Evolutionary conservation across 108 stramenopile genomes (phyloP).

Genomic region (Stephanodiscus minutulus): DNA sequence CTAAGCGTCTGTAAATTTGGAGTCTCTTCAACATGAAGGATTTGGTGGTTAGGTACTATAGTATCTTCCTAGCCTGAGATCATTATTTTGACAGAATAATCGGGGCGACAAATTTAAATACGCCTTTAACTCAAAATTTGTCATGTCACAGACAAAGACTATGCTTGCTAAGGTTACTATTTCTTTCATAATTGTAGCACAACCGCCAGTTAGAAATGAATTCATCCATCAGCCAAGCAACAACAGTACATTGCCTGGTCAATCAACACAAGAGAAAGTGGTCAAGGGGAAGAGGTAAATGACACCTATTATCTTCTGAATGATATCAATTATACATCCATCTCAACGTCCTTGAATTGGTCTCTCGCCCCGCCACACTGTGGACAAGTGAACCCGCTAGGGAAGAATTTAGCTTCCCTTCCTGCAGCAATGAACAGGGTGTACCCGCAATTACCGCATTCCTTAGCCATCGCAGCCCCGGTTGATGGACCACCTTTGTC

Average conservation of each 20-base stretch:
- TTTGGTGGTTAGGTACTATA: no score
- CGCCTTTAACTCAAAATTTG: no score
- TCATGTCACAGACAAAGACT: no score
- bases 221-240: not conserved
- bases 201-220: not conserved
- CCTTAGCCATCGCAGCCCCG: constrained; percentile 56
- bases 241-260: not conserved
- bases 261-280: not conserved
- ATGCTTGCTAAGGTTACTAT: no score
- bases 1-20: no score
- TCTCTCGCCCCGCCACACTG: constrained; percentile 85
- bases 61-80: no score
- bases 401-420: constrained; percentile 87
- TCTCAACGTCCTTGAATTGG: constrained; percentile 56
- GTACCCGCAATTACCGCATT: constrained; percentile 85
- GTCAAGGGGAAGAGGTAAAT: not conserved
- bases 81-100: no score
- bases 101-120: no score
- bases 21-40: no score
- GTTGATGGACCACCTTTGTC: constrained; percentile 30
- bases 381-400: constrained; percentile 81
- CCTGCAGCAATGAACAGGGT: constrained; percentile 89
- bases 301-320: not conserved
- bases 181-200: no score
- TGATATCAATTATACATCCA: constrained; percentile 3